Evolutionary conservation across 345 rosid species (phyloP).

Genomic region (Eucalyptus curtisii): DNA sequence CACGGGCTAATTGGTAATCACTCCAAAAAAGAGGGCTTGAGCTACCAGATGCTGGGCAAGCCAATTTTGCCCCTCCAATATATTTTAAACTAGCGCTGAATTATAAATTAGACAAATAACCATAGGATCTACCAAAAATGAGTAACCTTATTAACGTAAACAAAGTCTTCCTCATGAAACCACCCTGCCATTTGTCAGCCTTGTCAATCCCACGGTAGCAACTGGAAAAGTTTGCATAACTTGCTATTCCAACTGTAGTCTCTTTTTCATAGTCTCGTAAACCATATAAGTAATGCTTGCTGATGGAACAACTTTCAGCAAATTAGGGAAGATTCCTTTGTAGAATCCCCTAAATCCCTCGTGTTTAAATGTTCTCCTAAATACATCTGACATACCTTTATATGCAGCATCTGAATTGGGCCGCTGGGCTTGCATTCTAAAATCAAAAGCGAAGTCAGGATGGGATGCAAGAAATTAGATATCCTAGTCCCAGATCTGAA

Average conservation of each 20-base stretch:
- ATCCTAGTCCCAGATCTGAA: not conserved
- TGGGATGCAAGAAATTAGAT: not conserved
- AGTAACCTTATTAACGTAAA: constrained; percentile 5
- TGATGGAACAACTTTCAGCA: constrained; percentile 55
- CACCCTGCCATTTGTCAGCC: constrained; percentile 5
- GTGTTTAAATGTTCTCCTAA: constrained; percentile 49
- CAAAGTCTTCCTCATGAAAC: not conserved
- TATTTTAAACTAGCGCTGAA: not conserved
- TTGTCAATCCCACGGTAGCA: not conserved
- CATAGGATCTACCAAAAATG: not conserved
- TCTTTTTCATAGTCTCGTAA: constrained; percentile 82
- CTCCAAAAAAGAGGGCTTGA: not conserved
- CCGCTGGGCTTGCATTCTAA: constrained; percentile 88
- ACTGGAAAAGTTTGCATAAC: not conserved
- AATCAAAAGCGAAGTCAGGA: not conserved
- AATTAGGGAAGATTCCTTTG: constrained; percentile 80
- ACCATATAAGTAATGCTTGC: constrained; percentile 47
- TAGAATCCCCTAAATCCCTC: constrained; percentile 75
- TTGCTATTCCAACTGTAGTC: constrained; percentile 50
- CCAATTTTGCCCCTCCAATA: constrained; percentile 8
- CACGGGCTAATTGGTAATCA: not conserved
- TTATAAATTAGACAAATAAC: not conserved
- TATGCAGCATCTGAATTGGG: constrained; percentile 28
- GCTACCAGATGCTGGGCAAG: not conserved
- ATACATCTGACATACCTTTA: constrained; percentile 67